Evolutionary conservation across 2,329 filamentous ascomycete species (phyloP).

Genomic region (Sclerotiophoma versabilis): DNA sequence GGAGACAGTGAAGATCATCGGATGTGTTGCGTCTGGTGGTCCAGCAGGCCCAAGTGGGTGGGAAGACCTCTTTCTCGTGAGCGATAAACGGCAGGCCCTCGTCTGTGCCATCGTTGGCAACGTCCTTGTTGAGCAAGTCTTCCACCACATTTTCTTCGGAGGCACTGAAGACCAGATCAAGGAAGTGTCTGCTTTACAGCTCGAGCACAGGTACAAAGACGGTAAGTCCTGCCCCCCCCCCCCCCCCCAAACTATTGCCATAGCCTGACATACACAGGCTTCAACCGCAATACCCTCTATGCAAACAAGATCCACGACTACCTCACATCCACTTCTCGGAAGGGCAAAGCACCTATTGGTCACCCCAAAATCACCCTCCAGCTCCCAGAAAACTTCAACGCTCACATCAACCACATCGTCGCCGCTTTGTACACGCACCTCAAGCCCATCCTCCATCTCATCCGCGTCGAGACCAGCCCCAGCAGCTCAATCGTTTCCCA

Average conservation of each 20-base stretch:
- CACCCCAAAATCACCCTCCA: neutral
- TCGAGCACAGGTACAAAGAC: slow-evolving; percentile 22
- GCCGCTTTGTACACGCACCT: slow-evolving; percentile 31
- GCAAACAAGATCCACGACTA: slow-evolving; percentile 15
- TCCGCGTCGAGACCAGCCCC: neutral
- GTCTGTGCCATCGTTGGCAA: slow-evolving; percentile 40
- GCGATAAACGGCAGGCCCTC: slow-evolving; percentile 28
- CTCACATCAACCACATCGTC: slow-evolving; percentile 28
- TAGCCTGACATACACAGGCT: slow-evolving; percentile 21
- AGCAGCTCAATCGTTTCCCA: neutral
- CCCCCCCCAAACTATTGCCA: neutral
- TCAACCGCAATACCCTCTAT: slow-evolving; percentile 27
- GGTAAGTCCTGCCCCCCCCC: slow-evolving; percentile 22
- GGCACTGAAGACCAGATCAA: slow-evolving; percentile 12
- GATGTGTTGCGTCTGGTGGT: slow-evolving; percentile 34
- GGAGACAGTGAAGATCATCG: slow-evolving; percentile 35
- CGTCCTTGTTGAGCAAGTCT: slow-evolving; percentile 41
- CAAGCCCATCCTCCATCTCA: slow-evolving; percentile 25
- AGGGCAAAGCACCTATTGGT: neutral
- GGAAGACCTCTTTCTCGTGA: slow-evolving; percentile 32
- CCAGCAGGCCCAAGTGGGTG: slow-evolving; percentile 32
- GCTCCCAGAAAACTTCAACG: slow-evolving; percentile 33
- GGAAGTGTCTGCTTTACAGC: slow-evolving; percentile 17
- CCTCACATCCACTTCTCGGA: neutral
- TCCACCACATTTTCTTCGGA: slow-evolving; percentile 37